phyloP scores from a whole-genome alignment of 306 rosid species.

The Cicer yamashitae region DNA sequence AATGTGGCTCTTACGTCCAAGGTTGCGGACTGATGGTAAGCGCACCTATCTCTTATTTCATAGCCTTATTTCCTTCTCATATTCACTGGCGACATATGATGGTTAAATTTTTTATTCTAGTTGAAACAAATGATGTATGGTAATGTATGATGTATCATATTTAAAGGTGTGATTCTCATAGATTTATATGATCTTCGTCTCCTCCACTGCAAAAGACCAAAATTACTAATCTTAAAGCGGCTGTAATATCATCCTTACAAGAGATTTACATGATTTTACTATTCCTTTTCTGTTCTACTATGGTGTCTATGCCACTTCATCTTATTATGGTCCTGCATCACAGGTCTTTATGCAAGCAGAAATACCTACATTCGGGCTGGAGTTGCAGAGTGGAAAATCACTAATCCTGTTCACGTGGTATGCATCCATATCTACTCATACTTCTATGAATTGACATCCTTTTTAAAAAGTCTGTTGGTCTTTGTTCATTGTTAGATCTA shows the following conservation, averaged over 20 bases:
- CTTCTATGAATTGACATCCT: constrained; percentile 12
- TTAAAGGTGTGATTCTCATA: constrained; percentile 5
- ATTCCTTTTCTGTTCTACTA: constrained; percentile 5
- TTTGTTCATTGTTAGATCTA: constrained; percentile 8
- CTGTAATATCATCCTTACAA: constrained; percentile 17
- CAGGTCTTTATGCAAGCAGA: constrained; percentile 96
- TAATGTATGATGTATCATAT: constrained; percentile 14
- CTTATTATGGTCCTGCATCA: constrained; percentile 43
- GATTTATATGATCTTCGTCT: constrained; percentile 3
- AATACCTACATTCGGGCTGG: constrained; percentile 93
- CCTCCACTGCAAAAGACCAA: neutral
- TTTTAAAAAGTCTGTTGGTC: neutral
- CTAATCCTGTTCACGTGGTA: constrained; percentile 96
- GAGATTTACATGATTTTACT: constrained; percentile 8
- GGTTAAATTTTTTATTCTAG: constrained; percentile 4
- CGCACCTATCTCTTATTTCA: constrained; percentile 17
- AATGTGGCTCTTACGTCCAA: constrained; percentile 94
- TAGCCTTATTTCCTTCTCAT: constrained; percentile 26
- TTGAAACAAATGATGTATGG: neutral
- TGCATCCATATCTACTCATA: constrained; percentile 34
- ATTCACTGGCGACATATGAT: constrained; percentile 4
- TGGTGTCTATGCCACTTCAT: constrained; percentile 26
- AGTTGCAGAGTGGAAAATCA: constrained; percentile 89
- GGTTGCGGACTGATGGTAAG: constrained; percentile 92
- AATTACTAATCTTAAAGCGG: neutral